Base-by-base conservation (phyloP, 768 basidiomycete species). In the Suillus placidus region DNA sequence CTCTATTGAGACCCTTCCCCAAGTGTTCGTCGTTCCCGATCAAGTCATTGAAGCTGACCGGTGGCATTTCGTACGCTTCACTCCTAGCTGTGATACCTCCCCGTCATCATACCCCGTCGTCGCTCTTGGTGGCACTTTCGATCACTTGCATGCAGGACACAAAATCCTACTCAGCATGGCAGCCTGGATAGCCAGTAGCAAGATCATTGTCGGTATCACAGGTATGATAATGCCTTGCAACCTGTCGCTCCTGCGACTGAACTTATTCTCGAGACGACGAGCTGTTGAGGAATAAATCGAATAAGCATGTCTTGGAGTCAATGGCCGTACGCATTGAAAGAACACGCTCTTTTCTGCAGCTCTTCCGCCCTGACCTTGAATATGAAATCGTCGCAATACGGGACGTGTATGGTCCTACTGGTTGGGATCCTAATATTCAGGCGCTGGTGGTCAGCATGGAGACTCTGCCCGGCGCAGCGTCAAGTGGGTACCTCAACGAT, bases 131-230 rank as follows among this genome's bases (percentile, higher is more conserved):
- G 97, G 97, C 0, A 99, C 97, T 0, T 99, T 99, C 77, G 97
- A 99, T 78, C 97, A 99, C 76, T 86, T 99, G 18, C 97, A 99
- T 74, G 88, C 95, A 4, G 97, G 97, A 0, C 97, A 99, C 80
- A 97, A 97, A 79, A 96, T 99, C 66, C 86, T 99, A 35, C 85
- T 99, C 13, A 93, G 94, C 72, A 94, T 97, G 88, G 91, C 87
- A 14, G 88, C 93, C 1, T 95, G 91, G 85, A 88, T 99, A 64
- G 83, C 95, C 0, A 74, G 78, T 52, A 76, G 83, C 67, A 95
- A 95, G 76, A 79, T 99, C 71, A 93, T 99, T 67, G 88, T 98
- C 68, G 97, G 97, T 6, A 81, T 99, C 45, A 93, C 94, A 62
- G 91, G 93, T 91, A 64, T 71, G 83, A 70, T n/a, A 49, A 61